Evolutionary conservation across 2,329 filamentous ascomycete genomes (phyloP).

Genomic region (Byssochlamys sp.): DNA sequence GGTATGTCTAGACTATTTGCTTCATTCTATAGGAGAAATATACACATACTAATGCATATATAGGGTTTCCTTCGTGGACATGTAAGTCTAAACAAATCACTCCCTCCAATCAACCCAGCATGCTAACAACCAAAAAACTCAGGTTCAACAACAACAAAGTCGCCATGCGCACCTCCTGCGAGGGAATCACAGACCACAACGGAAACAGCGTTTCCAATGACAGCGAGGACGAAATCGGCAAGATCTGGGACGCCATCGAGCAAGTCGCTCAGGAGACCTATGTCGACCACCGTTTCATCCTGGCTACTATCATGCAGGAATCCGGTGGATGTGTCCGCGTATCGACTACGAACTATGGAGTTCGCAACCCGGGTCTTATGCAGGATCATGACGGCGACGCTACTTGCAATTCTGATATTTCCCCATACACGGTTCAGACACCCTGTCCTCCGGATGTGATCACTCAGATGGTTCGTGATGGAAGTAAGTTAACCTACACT

Average conservation of each 20-base stretch:
- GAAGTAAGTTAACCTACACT: constrained; percentile 9
- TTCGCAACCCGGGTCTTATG: constrained; percentile 22
- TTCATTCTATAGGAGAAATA: neutral
- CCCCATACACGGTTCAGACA: constrained; percentile 7
- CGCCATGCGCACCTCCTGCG: constrained; percentile 3
- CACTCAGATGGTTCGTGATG: constrained; percentile 32
- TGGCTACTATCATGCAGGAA: constrained; percentile 27
- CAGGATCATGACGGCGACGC: constrained; percentile 30
- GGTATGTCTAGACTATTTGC: constrained; percentile 3
- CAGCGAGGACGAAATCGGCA: neutral
- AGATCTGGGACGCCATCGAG: constrained; percentile 12
- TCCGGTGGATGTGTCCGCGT: constrained; percentile 18
- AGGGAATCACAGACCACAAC: neutral
- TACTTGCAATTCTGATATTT: constrained; percentile 23
- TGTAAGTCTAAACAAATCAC: constrained; percentile 4
- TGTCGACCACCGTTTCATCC: constrained; percentile 23
- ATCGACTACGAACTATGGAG: constrained; percentile 9
- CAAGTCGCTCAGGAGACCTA: constrained; percentile 10
- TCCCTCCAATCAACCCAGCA: neutral
- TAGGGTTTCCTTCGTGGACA: constrained; percentile 9
- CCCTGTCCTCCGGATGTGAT: constrained; percentile 20
- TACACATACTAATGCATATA: neutral
- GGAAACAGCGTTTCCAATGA: constrained; percentile 2
- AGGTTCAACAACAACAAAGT: constrained; percentile 5
- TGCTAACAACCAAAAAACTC: neutral